phyloP scores from a whole-genome alignment of 345 rosid genomes.

The Chamaenerion angustifolium region DNA sequence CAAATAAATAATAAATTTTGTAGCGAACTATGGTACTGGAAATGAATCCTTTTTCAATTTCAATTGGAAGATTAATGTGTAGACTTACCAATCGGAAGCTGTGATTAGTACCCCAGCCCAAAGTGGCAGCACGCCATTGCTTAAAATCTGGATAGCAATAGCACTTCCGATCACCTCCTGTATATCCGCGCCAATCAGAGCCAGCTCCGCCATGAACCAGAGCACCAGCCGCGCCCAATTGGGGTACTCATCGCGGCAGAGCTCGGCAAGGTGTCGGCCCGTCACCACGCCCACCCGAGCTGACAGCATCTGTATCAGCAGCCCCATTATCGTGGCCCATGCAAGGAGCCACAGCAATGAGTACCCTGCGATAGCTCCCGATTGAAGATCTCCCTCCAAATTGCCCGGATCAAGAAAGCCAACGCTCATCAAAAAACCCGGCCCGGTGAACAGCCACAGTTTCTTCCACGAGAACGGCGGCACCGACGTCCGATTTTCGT shows the following conservation, averaged over 20 bases:
- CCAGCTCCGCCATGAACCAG: constrained; percentile 35
- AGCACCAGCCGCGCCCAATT: constrained; percentile 22
- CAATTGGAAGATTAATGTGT: too few relatives aligned
- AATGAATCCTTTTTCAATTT: too few relatives aligned
- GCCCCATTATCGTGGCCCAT: constrained; percentile 33
- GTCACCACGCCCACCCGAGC: constrained; percentile 33
- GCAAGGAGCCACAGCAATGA: constrained; percentile 28
- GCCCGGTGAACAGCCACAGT: constrained; percentile 32
- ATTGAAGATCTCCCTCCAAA: constrained; percentile 31
- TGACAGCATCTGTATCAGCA: constrained; percentile 25
- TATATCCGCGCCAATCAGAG: constrained; percentile 30
- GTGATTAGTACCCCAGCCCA: constrained; percentile 14
- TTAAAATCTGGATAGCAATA: constrained; percentile 17
- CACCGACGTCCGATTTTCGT: constrained; percentile 1
- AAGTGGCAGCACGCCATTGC: constrained; percentile 13
- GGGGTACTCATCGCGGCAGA: constrained; percentile 30
- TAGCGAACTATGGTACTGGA: too few relatives aligned
- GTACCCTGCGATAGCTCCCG: constrained; percentile 37
- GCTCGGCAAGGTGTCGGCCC: constrained; percentile 29
- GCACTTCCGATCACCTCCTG: constrained; percentile 40
- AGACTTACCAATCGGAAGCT: constrained; percentile 9
- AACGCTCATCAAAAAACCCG: constrained; percentile 29
- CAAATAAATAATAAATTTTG: too few relatives aligned
- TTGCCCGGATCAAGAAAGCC: constrained; percentile 33
- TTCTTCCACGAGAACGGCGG: constrained; percentile 34